Conservation (phyloP, 371 early-diverging fungal species). For the Mortierella sp. region DNA sequence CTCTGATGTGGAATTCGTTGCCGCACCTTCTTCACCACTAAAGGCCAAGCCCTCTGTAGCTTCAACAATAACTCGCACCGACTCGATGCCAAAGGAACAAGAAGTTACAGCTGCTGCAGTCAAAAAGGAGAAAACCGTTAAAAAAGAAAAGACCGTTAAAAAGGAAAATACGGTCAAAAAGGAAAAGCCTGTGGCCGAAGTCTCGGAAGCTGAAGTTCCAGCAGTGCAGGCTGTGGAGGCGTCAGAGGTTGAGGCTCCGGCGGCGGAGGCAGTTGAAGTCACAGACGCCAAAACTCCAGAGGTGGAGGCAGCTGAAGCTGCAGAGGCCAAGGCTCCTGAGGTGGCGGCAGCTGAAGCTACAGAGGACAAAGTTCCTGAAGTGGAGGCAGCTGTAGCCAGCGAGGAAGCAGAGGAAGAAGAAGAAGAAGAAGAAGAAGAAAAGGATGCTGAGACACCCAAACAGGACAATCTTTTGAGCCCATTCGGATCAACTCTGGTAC, state of each 20-base stretch:
- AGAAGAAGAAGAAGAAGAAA: conserved; percentile 10
- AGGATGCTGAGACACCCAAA: conserved; percentile 4
- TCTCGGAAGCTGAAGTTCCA: neutral
- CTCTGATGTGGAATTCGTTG: conserved; percentile 37
- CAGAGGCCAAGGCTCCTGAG: neutral
- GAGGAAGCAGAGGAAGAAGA: conserved; percentile 4
- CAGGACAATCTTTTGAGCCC: conserved; percentile 15
- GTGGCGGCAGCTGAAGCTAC: neutral
- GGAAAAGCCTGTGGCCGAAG: neutral
- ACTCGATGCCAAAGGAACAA: neutral
- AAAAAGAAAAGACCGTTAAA: neutral
- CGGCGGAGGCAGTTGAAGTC: neutral
- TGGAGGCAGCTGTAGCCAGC: neutral
- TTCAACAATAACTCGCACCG: neutral
- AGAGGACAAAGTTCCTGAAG: neutral
- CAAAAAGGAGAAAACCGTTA: neutral
- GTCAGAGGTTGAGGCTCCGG: neutral
- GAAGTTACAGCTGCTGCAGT: neutral
- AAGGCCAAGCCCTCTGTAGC: conserved; percentile 48
- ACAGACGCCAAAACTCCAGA: conserved; percentile 2
- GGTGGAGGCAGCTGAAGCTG: neutral
- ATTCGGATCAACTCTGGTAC: conserved; percentile 45
- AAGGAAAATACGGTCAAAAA: neutral
- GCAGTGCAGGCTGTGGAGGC: neutral
- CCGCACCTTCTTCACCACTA: conserved; percentile 41